Percentiles rank a stretch among this genome's conserved stretches.
Evolutionary conservation across 2,329 filamentous ascomycete genomes (phyloP).

Genomic region (Fusarium musae): DNA sequence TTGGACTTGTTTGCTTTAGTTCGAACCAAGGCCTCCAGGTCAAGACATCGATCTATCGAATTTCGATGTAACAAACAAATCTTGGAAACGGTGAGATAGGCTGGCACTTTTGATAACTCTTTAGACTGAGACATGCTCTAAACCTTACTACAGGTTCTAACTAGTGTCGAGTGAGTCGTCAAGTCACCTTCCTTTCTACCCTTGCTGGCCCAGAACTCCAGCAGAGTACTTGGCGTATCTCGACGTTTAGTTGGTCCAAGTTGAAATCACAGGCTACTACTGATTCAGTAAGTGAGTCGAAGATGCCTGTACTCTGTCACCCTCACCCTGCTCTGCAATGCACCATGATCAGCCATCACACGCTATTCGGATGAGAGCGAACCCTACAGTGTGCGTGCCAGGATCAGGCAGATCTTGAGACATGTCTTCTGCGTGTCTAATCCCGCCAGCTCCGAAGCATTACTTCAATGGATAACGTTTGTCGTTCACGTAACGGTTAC

Average conservation of each 20-base stretch:
- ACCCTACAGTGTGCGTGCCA: background rate
- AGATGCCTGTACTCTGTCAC: background rate
- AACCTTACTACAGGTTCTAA: background rate
- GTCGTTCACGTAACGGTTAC: constrained; percentile 7
- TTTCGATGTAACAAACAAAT: background rate
- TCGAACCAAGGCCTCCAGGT: background rate
- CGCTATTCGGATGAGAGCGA: constrained; percentile 12
- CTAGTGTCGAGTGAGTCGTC: background rate
- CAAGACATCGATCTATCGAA: background rate
- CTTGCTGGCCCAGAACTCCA: background rate
- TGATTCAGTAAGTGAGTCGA: constrained; percentile 7
- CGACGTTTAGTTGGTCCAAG: background rate
- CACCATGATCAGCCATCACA: constrained; percentile 23
- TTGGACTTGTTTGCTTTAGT: background rate
- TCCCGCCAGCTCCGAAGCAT: constrained; percentile 16
- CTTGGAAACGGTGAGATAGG: background rate
- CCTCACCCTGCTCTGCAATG: constrained; percentile 23
- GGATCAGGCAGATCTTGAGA: constrained; percentile 13
- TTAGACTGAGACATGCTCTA: background rate
- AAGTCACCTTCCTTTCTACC: constrained; percentile 3
- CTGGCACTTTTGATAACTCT: background rate
- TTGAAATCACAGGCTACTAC: constrained; percentile 8
- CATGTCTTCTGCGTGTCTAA: constrained; percentile 11
- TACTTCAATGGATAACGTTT: background rate
- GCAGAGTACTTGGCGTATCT: constrained; percentile 2